A percentile compares a stretch with the other conserved stretches of the same genome.
Evolutionary conservation across 2,329 filamentous ascomycete genomes (phyloP).

Genomic region (Colletotrichum sp.): DNA sequence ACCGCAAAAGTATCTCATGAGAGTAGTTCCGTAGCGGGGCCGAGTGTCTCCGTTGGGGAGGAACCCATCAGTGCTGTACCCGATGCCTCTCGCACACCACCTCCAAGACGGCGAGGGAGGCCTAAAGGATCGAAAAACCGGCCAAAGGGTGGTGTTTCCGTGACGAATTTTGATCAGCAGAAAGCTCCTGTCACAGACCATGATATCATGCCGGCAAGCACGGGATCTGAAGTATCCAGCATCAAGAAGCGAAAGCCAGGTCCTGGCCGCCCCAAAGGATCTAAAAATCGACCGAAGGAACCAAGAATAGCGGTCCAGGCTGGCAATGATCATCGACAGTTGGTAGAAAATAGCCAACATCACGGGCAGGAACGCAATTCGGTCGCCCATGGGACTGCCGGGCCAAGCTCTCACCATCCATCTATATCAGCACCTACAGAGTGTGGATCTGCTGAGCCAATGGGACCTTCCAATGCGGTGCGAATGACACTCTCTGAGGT

Average conservation of each 20-base stretch:
- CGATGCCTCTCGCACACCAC: not conserved
- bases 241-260: conserved; percentile 37
- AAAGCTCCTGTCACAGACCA: not conserved
- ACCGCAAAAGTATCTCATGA: not conserved
- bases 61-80: not conserved
- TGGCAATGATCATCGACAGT: not conserved
- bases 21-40: not conserved
- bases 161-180: not conserved
- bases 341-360: not conserved
- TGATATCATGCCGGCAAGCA: not conserved
- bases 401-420: not conserved
- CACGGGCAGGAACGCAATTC: not conserved
- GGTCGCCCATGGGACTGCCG: not conserved
- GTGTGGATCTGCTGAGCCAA: not conserved
- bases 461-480: not conserved
- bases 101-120: conserved; percentile 21
- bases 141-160: not conserved
- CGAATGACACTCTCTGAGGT: not conserved
- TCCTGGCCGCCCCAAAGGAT: conserved; percentile 54
- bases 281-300: conserved; percentile 53
- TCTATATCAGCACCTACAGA: not conserved
- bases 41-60: not conserved
- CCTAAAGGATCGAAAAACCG: conserved; percentile 26
- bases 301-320: not conserved
- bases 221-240: conserved; percentile 23